Evolutionary conservation across 306 rosid genomes (phyloP).

Genomic region (Neltuma alba): DNA sequence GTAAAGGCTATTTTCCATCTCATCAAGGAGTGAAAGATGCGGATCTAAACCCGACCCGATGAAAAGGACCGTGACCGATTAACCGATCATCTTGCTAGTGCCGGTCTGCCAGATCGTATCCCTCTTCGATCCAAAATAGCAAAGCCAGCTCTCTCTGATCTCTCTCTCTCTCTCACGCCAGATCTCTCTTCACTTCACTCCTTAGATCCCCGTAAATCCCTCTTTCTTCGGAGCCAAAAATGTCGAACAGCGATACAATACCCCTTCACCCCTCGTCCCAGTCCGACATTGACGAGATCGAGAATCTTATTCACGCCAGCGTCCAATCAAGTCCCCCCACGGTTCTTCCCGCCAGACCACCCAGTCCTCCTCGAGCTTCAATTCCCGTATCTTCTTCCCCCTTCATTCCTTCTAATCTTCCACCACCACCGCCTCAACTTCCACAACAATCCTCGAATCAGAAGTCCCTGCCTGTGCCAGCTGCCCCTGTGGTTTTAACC

Average conservation of each 20-base stretch:
- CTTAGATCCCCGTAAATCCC: conserved; percentile 2
- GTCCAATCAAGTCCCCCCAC: conserved; percentile 60
- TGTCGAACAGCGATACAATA: conserved; percentile 89
- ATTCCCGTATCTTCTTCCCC: conserved; percentile 76
- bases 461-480: conserved; percentile 44
- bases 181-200: not conserved
- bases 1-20: not conserved
- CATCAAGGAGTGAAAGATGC: not conserved
- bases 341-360: conserved; percentile 76
- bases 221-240: conserved; percentile 35
- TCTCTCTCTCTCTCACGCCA: not conserved
- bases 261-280: conserved; percentile 94
- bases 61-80: not conserved
- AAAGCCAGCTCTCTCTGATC: not conserved
- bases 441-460: conserved; percentile 30
- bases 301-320: conserved; percentile 82
- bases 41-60: not conserved
- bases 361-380: conserved; percentile 85
- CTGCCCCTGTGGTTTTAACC: conserved; percentile 38
- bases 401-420: conserved; percentile 42
- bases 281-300: conserved; percentile 99
- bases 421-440: conserved; percentile 17
- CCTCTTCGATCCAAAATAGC: not conserved
- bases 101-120: not conserved
- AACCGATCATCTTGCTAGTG: not conserved